These are phyloP conservation scores for Zarea fungicola DNA, from an alignment of 2,329 filamentous ascomycete species.

Conservation along the genomic window DNA sequence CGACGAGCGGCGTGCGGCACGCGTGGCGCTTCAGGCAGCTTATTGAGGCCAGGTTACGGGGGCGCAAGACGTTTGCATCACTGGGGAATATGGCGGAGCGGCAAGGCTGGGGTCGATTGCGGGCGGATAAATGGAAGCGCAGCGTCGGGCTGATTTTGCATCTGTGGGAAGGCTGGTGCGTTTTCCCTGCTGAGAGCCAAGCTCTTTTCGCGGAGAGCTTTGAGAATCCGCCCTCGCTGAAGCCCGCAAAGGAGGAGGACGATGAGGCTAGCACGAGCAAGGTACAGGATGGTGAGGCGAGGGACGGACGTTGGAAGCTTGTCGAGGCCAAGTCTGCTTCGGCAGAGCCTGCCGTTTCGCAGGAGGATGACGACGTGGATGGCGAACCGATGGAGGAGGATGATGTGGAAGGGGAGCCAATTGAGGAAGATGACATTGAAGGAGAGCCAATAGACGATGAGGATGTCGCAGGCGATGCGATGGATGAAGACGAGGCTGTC, in stretches of 20 bases:
- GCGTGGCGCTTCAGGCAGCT: conserved; percentile 82
- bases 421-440: conserved; percentile 45
- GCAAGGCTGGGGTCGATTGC: conserved; percentile 72
- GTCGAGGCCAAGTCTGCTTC: conserved; percentile 39
- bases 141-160: conserved; percentile 64
- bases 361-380: conserved; percentile 44
- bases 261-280: conserved; percentile 28
- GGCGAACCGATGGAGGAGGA: conserved; percentile 43
- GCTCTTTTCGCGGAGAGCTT: conserved; percentile 67
- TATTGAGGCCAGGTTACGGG: conserved; percentile 67
- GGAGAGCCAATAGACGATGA: conserved; percentile 40
- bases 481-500: conserved; percentile 41
- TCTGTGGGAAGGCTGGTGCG: conserved; percentile 67
- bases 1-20: conserved; percentile 71
- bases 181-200: conserved; percentile 69
- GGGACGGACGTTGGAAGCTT: conserved; percentile 45
- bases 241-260: conserved; percentile 21
- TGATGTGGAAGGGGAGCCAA: conserved; percentile 38
- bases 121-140: conserved; percentile 79
- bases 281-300: conserved; percentile 26
- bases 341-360: conserved; percentile 24
- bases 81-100: conserved; percentile 70
- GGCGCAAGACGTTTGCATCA: conserved; percentile 65
- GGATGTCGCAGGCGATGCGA: conserved; percentile 39
- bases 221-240: conserved; percentile 55